Conservation (phyloP, 2,329 filamentous ascomycete species). For the Aspergillus sp. region DNA sequence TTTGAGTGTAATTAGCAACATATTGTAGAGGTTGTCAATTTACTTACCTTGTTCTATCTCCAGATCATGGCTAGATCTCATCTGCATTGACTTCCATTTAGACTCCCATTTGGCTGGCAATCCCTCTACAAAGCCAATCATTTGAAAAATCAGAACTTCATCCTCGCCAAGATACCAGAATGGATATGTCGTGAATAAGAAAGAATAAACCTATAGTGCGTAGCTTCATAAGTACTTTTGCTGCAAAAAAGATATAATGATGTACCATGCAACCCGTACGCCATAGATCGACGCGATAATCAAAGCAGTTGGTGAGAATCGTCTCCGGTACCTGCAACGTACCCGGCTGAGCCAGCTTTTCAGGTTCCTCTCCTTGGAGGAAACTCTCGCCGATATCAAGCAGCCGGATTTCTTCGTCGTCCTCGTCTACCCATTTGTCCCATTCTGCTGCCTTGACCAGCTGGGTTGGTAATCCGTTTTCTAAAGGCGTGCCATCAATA, state of each 20-base stretch:
- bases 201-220: constrained; percentile 13
- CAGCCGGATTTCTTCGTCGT: constrained; percentile 18
- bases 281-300: constrained; percentile 27
- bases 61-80: too few relatives aligned
- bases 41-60: constrained; percentile 4
- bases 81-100: too few relatives aligned
- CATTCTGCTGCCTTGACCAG: constrained; percentile 18
- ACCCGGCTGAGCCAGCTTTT: constrained; percentile 15
- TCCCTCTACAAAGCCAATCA: too few relatives aligned
- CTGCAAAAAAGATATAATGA: constrained; percentile 1
- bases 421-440: constrained; percentile 18
- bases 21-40: constrained; percentile 1
- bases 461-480: constrained; percentile 15
- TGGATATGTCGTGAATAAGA: too few relatives aligned
- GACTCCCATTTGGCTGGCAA: too few relatives aligned
- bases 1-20: constrained; percentile 8
- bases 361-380: constrained; percentile 12
- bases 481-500: too few relatives aligned
- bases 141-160: too few relatives aligned
- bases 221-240: constrained; percentile 1
- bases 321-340: constrained; percentile 22
- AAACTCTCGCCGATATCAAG: constrained; percentile 20
- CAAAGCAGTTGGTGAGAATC: constrained; percentile 23
- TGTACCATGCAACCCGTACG: constrained; percentile 17
- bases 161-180: too few relatives aligned